Percentiles rank a stretch among this genome's conserved stretches.
Conservation (phyloP, 176 grass and related monocot species). For the Carex cristatella region DNA sequence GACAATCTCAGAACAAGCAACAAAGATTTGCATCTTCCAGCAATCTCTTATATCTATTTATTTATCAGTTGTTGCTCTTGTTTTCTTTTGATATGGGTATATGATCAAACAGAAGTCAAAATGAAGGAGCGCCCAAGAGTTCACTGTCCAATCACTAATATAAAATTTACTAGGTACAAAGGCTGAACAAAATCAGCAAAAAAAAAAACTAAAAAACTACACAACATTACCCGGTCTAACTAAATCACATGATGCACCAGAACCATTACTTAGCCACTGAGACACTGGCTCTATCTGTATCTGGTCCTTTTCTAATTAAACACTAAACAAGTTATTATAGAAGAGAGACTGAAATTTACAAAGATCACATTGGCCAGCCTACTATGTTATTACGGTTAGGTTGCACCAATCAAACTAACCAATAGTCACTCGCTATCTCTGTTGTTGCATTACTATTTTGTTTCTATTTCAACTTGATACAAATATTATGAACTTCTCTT, state of each 20-base stretch:
- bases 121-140: background rate
- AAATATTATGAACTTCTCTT: slow-evolving; percentile 5
- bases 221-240: slow-evolving; percentile 3
- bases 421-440: slow-evolving; percentile 7
- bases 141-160: slow-evolving; percentile 5
- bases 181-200: background rate
- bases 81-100: background rate
- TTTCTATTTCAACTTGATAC: slow-evolving; percentile 15
- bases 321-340: background rate
- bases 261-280: background rate
- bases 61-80: background rate
- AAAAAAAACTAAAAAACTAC: background rate
- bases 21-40: background rate
- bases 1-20: background rate
- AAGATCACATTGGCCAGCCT: slow-evolving; percentile 8
- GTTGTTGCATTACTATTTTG: slow-evolving; percentile 11
- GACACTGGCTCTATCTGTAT: background rate
- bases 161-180: slow-evolving; percentile 18
- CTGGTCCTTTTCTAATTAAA: background rate
- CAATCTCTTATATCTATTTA: background rate
- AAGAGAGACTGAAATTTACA: slow-evolving; percentile 17
- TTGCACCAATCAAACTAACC: slow-evolving; percentile 9
- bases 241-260: background rate
- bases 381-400: slow-evolving; percentile 17
- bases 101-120: background rate